Percentiles rank a stretch among this genome's conserved stretches.
phyloP scores from a whole-genome alignment of 2,329 filamentous ascomycete species.

The Tolypocladium tundrense region DNA sequence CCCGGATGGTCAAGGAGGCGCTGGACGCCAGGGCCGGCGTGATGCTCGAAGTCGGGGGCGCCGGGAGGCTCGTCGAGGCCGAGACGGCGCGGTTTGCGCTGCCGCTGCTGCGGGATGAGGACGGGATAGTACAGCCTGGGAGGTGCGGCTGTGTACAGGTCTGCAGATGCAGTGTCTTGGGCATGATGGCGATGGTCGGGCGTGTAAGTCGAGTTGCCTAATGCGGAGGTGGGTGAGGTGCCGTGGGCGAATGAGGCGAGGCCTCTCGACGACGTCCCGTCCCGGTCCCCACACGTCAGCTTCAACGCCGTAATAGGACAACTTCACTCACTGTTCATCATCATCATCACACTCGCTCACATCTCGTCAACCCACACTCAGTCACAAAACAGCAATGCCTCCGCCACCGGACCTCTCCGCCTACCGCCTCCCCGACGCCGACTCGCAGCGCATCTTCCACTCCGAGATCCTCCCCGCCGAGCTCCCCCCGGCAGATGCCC shows the following conservation, averaged over 20 bases:
- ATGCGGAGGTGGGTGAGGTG: background rate
- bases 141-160: background rate
- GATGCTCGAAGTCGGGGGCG: background rate
- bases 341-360: background rate
- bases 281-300: background rate
- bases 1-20: background rate
- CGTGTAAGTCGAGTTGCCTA: background rate
- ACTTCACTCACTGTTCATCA: background rate
- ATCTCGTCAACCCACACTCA: background rate
- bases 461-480: constrained; percentile 22
- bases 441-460: constrained; percentile 20
- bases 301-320: too few relatives aligned
- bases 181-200: background rate
- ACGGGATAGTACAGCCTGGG: background rate
- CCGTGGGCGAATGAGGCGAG: background rate
- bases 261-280: too few relatives aligned
- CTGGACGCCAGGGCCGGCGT: background rate
- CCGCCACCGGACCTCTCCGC: constrained; percentile 17
- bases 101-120: background rate
- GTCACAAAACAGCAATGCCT: background rate
- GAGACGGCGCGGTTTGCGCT: background rate
- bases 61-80: background rate
- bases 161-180: background rate
- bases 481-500: constrained; percentile 11
- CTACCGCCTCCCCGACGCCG: constrained; percentile 19